Evolutionary conservation across 768 basidiomycete genomes (phyloP).

Genomic region (Tremella fuciformis): DNA sequence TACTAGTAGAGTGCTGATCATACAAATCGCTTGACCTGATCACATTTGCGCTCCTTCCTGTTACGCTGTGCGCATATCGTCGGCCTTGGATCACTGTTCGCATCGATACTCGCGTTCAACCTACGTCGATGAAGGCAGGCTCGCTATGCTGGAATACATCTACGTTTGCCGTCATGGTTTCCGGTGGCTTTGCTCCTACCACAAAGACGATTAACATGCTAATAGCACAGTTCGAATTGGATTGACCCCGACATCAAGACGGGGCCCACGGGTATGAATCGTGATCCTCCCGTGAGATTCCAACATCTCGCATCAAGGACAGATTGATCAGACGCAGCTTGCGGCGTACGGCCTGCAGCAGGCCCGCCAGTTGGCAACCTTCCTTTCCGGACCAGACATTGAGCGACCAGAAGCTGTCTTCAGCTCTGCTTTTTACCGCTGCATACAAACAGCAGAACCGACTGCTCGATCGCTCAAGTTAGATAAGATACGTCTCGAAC

Average conservation of each 20-base stretch:
- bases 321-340: conserved; percentile 21
- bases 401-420: conserved; percentile 45
- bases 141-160: conserved; percentile 46
- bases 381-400: conserved; percentile 32
- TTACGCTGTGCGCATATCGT: too few species aligned
- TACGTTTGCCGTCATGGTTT: conserved; percentile 51
- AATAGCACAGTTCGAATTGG: conserved; percentile 46
- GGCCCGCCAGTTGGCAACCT: conserved; percentile 33
- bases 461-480: conserved; percentile 23
- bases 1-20: too few species aligned
- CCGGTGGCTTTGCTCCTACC: conserved; percentile 22
- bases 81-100: too few species aligned
- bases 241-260: conserved; percentile 45
- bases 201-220: neutral
- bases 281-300: conserved; percentile 51
- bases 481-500: conserved; percentile 39
- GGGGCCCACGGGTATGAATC: conserved; percentile 41
- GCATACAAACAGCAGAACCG: conserved; percentile 48
- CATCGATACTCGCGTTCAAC: too few species aligned
- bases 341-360: conserved; percentile 43
- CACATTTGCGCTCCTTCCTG: too few species aligned
- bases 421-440: conserved; percentile 49
- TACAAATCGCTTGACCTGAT: too few species aligned
- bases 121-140: too few species aligned
- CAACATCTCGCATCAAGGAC: too few species aligned